These are phyloP conservation scores for Stellera chamaejasme DNA, from an alignment of 345 rosid genomes.

Conservation along the genomic window DNA sequence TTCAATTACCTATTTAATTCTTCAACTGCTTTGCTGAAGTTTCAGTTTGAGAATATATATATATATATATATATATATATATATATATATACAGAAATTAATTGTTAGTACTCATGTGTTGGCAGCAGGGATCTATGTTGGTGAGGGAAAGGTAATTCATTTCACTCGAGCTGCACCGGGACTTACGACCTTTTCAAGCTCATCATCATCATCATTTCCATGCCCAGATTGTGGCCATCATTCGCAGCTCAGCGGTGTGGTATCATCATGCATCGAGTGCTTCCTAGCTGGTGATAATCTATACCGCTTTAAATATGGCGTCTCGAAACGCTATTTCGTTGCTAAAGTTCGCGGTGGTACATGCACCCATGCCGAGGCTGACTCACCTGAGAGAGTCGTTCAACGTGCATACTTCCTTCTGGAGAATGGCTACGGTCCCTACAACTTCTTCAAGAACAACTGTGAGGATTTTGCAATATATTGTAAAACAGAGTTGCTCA, in stretches of 20 bases:
- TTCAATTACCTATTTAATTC: neutral
- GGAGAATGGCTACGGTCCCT: too few species aligned
- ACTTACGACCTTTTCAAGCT: conserved; percentile 42
- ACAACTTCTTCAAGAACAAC: too few species aligned
- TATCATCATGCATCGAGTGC: conserved; percentile 63
- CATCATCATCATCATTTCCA: conserved; percentile 17
- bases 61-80: too few species aligned
- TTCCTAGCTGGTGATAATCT: conserved; percentile 57
- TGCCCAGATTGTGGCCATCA: conserved; percentile 53
- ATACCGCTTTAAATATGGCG: conserved; percentile 48
- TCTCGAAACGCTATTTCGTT: conserved; percentile 35
- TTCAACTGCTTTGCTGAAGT: neutral
- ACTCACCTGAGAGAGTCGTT: too few species aligned
- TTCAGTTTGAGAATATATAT: too few species aligned
- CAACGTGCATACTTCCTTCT: too few species aligned
- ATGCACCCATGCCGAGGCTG: too few species aligned
- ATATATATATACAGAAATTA: too few species aligned
- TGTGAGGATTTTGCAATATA: too few species aligned
- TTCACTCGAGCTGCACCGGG: conserved; percentile 52
- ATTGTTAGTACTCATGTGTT: neutral
- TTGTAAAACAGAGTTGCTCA: too few species aligned
- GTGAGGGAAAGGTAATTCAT: conserved; percentile 62
- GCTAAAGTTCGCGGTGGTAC: too few species aligned
- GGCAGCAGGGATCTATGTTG: conserved; percentile 48
- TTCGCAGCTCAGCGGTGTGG: conserved; percentile 38